Evolutionary conservation across 768 basidiomycete species (phyloP), one percentile per base, ranked within the genome.

Genomic region (Naganishia randhawae): DNA sequence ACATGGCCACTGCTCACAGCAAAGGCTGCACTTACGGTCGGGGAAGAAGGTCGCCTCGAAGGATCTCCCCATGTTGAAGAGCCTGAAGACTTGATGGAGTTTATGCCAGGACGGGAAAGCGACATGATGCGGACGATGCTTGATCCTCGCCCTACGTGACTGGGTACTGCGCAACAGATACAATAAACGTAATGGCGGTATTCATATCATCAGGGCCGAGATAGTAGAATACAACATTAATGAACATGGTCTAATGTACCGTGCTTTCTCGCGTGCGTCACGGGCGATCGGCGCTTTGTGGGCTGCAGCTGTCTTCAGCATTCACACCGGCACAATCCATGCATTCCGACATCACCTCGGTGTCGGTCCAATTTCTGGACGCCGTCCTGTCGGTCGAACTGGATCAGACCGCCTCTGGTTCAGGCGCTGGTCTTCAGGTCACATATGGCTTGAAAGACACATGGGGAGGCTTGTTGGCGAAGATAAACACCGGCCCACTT

Each of bases 41-140:
- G 77, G 25, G 74, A 75, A 37, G 77, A 67, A 2, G 77, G 76
- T 55, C 77, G 68, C 4, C 54, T 55, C 32, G 33, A 55, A 33
- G 54, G 27, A 55, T 55, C 54, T 8, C 54, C 54, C 54, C 54
- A 55, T 55, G 33, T 31, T 13, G 54, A 55, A 33, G 54, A 55
- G 19, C 31, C 22, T 11, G 54, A 33, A 22, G 54, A 55, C 33
- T 55, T 55, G 11, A 32, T 55, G 9, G 54, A 32, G 31, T 55
- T 55, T 32, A 55, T 55, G n/a, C 17, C 13, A 32, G 54, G 54
- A 13, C 54, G 54, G 17, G 54, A 37, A n/a, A 35, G n/a, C n/a
- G 54, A 55, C 54, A 55, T 55, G 27, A 2, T 53, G 25, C 45
- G n/a, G 7, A 48, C 45, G 25, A 22, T 22, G 45, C 25, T 48